phyloP scores from a whole-genome alignment of 192 early-diverging fungal species.

The Coemansia sp. region DNA sequence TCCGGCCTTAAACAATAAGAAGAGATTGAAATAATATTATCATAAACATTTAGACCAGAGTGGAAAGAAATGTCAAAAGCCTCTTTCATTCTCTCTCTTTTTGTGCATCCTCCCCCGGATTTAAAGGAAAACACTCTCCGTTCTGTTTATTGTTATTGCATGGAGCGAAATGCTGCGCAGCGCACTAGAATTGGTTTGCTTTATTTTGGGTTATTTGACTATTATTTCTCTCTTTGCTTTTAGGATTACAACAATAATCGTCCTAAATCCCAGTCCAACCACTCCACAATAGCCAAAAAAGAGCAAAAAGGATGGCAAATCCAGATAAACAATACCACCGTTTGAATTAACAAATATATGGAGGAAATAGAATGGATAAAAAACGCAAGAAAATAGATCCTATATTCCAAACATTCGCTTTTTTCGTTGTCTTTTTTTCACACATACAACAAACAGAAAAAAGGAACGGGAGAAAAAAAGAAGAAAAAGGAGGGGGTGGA shows the following conservation, averaged over 20 bases:
- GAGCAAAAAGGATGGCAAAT: not conserved
- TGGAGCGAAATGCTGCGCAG: too few relatives aligned
- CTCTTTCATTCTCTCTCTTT: conserved; percentile 2
- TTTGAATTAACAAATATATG: not conserved
- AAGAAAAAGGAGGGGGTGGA: not conserved
- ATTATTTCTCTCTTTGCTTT: too few relatives aligned
- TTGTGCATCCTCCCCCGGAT: not conserved
- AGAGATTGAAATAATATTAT: conserved; percentile 6
- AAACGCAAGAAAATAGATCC: too few relatives aligned
- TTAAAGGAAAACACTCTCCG: not conserved
- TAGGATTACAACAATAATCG: too few relatives aligned
- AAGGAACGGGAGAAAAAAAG: not conserved
- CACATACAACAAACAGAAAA: not conserved
- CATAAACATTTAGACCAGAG: not conserved
- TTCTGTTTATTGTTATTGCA: not conserved
- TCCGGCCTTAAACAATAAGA: too few relatives aligned
- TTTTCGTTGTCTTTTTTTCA: conserved; percentile 3
- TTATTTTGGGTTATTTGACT: too few relatives aligned
- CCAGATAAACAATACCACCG: not conserved
- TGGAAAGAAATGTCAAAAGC: not conserved
- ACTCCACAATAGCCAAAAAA: not conserved
- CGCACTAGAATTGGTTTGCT: too few relatives aligned
- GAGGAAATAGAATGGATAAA: too few relatives aligned
- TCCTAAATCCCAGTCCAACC: too few relatives aligned
- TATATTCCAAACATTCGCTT: not conserved